phyloP scores from a whole-genome alignment of 148 eudicot species.

The Camellia sinensis region DNA sequence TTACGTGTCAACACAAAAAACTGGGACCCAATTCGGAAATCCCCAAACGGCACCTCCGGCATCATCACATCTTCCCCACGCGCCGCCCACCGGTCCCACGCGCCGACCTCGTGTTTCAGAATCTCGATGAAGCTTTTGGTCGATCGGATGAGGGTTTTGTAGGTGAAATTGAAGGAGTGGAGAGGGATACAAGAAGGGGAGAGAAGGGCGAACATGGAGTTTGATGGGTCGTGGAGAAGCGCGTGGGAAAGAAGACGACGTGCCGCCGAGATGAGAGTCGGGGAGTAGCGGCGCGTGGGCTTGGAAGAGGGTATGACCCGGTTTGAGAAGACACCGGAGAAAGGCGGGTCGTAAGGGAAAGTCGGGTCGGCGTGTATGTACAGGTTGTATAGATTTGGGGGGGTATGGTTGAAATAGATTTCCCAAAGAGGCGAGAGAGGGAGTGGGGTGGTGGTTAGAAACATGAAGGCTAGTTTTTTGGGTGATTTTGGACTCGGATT shows the following conservation, averaged over 20 bases:
- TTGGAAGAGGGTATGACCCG: slow-evolving; percentile 56
- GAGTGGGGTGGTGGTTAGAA: slow-evolving; percentile 64
- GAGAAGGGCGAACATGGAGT: slow-evolving; percentile 68
- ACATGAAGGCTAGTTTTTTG: slow-evolving; percentile 71
- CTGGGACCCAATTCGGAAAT: slow-evolving; percentile 83
- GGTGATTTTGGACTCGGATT: slow-evolving; percentile 27
- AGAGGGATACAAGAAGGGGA: slow-evolving; percentile 76
- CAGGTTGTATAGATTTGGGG: slow-evolving; percentile 49
- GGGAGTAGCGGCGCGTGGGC: slow-evolving; percentile 74
- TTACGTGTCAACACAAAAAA: slow-evolving; percentile 62
- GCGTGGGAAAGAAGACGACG: slow-evolving; percentile 71
- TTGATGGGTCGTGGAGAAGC: slow-evolving; percentile 59
- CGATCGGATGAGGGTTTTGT: slow-evolving; percentile 29
- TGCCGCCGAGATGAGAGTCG: slow-evolving; percentile 64
- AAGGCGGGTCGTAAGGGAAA: slow-evolving; percentile 27
- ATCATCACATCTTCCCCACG: slow-evolving; percentile 79
- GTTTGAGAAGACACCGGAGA: slow-evolving; percentile 49
- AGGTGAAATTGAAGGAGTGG: slow-evolving; percentile 65
- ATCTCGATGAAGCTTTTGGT: slow-evolving; percentile 71
- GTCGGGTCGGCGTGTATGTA: slow-evolving; percentile 75
- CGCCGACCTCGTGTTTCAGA: slow-evolving; percentile 47
- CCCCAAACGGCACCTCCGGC: slow-evolving; percentile 47
- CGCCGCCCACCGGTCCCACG: slow-evolving; percentile 71
- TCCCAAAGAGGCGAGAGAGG: slow-evolving; percentile 83
- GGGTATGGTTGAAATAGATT: slow-evolving; percentile 44